Percentiles rank a stretch among this genome's conserved stretches.
These are phyloP conservation scores for Nephromyces sp. DNA, from an alignment of 169 alveolate genomes.

Conservation along the genomic window DNA sequence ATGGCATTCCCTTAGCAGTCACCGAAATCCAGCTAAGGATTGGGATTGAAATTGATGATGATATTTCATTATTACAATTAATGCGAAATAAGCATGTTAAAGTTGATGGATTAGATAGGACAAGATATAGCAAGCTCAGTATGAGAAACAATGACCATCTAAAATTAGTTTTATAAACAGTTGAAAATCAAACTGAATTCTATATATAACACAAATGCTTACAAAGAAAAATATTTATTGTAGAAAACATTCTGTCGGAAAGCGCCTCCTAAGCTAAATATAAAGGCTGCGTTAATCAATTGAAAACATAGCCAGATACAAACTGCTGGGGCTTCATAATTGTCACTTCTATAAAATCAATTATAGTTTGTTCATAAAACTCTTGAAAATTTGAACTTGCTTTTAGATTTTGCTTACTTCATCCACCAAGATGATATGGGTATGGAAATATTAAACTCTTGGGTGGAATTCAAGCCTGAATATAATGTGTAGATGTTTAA, in stretches of 20 bases:
- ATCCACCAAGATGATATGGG: conserved; percentile 75
- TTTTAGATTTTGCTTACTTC: conserved; percentile 27
- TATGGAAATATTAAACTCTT: conserved; percentile 38
- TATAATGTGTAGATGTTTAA: no score
- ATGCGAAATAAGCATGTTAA: conserved; percentile 73
- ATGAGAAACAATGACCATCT: conserved; percentile 48
- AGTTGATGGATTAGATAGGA: conserved; percentile 63
- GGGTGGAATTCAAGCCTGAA: conserved; percentile 41
- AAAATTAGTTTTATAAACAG: no score
- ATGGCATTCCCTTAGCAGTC: conserved; percentile 68
- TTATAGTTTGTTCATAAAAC: not conserved
- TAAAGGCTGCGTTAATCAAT: conserved; percentile 68
- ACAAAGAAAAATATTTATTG: conserved; percentile 58
- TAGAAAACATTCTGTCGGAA: conserved; percentile 55
- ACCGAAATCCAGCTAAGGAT: conserved; percentile 54
- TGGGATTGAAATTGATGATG: conserved; percentile 52
- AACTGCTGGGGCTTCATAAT: conserved; percentile 65
- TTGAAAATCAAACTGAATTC: no score
- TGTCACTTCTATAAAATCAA: conserved; percentile 55
- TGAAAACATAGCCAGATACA: conserved; percentile 68
- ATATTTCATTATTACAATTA: conserved; percentile 70
- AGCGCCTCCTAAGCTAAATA: conserved; percentile 66
- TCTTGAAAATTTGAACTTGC: not conserved
- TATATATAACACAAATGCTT: conserved; percentile 1
- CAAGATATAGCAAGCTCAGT: conserved; percentile 40